These are phyloP conservation scores for Linum usitatissimum DNA, from an alignment of 345 rosid species.

Conservation along the genomic window DNA sequence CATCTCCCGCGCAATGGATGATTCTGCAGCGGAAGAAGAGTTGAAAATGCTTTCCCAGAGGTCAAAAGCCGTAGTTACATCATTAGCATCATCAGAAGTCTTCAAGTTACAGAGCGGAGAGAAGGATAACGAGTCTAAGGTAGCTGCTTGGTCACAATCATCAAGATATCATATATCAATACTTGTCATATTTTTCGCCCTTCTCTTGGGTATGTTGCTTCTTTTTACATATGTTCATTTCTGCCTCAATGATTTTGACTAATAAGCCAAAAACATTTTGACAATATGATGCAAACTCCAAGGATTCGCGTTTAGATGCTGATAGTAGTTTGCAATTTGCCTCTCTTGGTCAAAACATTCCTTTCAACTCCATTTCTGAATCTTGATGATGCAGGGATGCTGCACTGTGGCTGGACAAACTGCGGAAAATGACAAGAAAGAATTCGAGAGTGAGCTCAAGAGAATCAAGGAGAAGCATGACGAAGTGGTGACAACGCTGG, in stretches of 20 bases:
- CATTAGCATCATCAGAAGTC: slow-evolving; percentile 31
- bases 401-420: slow-evolving; percentile 32
- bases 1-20: slow-evolving; percentile 26
- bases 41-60: slow-evolving; percentile 38
- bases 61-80: slow-evolving; percentile 31
- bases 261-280: not conserved
- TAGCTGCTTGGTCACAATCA: slow-evolving; percentile 55
- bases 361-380: slow-evolving; percentile 14
- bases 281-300: not conserved
- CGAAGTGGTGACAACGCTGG: slow-evolving; percentile 39
- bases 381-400: slow-evolving; percentile 32
- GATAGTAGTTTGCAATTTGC: no score
- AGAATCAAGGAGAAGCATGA: slow-evolving; percentile 38
- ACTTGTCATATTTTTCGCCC: slow-evolving; percentile 27
- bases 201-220: slow-evolving; percentile 40
- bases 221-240: slow-evolving; percentile 8
- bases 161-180: slow-evolving; percentile 37
- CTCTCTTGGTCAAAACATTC: no score
- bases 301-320: no score
- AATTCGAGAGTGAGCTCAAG: slow-evolving; percentile 32
- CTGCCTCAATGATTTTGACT: not conserved
- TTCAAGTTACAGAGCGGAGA: slow-evolving; percentile 19
- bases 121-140: slow-evolving; percentile 43
- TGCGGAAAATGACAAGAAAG: slow-evolving; percentile 28
- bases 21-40: slow-evolving; percentile 30